Evolutionary conservation across 208 protist genomes (phyloP).

Genomic region (Trypanosoma grayi): DNA sequence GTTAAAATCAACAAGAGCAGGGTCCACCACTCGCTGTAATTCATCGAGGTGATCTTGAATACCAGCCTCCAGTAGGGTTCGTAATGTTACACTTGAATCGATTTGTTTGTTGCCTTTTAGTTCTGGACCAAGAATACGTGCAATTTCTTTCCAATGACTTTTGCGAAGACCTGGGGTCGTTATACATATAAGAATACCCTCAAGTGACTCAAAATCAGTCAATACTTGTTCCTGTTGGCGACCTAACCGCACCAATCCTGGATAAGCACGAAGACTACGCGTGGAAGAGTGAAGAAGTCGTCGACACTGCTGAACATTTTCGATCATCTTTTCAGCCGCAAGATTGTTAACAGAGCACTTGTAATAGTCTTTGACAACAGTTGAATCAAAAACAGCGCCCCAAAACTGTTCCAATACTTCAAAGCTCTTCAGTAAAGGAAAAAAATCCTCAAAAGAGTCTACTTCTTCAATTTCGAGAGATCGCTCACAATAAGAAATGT

Average conservation of each 20-base stretch:
- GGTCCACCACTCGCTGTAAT: constrained; percentile 54
- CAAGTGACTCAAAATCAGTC: constrained; percentile 70
- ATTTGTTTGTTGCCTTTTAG: constrained; percentile 43
- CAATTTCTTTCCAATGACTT: constrained; percentile 89
- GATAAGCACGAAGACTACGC: constrained; percentile 65
- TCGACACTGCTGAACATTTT: constrained; percentile 74
- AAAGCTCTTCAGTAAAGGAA: constrained; percentile 58
- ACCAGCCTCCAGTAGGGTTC: constrained; percentile 60
- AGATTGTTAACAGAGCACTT: constrained; percentile 50
- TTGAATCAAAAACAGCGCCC: constrained; percentile 53
- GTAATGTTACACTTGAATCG: constrained; percentile 57
- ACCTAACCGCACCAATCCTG: constrained; percentile 68
- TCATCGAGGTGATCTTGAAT: constrained; percentile 56
- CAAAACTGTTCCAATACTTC: constrained; percentile 88
- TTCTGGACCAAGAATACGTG: constrained; percentile 47
- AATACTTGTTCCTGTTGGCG: constrained; percentile 78
- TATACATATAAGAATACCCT: constrained; percentile 62
- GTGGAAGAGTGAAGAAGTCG: constrained; percentile 69
- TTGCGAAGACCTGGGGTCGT: constrained; percentile 78
- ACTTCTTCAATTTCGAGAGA: constrained; percentile 36
- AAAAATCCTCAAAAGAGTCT: constrained; percentile 67
- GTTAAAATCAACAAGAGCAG: constrained; percentile 73
- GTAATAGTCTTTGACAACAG: constrained; percentile 71
- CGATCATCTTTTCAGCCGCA: constrained; percentile 60
- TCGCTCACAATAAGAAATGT: constrained; percentile 55